Base-by-base conservation (phyloP, 2,329 filamentous ascomycete species). In the Ramichloridium luteum region DNA sequence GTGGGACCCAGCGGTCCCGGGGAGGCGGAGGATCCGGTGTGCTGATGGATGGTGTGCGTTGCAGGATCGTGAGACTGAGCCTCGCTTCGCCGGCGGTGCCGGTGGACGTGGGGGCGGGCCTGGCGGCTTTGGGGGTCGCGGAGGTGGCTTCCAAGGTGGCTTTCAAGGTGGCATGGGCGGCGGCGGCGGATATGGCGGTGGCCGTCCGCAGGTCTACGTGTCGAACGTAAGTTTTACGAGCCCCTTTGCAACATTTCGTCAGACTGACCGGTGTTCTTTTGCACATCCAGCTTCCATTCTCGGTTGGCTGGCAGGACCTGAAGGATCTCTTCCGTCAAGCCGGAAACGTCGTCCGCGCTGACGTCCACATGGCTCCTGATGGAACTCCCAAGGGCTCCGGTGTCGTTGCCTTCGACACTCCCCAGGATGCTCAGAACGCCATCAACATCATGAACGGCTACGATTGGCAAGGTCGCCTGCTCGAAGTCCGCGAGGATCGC, bases 311-410 rank as follows among this genome's bases (percentile, higher is more conserved):
- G 90, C 90, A 98, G 64, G 90, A 98, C 60, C 67, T 98, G 48
- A 98, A 98, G 66, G 90, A 98, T 60, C 71, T 98, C 46, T 98
- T 98, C 71, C 82, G 90, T 54, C 86, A 94, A 72, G 86, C 90
- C 64, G 83, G 86, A 93, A 72, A 74, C 38, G 85, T 98, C 39
- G 80, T 94, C 51, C 85, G 90, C 55, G 90, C 90, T 43, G 90
- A 98, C 60, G 86, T 98, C 36, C 88, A 98, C 58, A 68, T 83
- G 39, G 83, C 86, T 33, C 83, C 82, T 9, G 88, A 93, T 51
- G 88, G 90, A 42, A 77, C 86, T 43, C 85, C 90, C 29, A 98
- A 96, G 65, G 90, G 90, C 33, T 93, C 90, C 30, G 90, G 90
- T 45, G 93, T 96, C 36, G 90, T 98, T 39, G 85, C 90, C 25